Evolutionary conservation across 768 basidiomycete genomes (phyloP).

Genomic region (Boletus rubescentipes): DNA sequence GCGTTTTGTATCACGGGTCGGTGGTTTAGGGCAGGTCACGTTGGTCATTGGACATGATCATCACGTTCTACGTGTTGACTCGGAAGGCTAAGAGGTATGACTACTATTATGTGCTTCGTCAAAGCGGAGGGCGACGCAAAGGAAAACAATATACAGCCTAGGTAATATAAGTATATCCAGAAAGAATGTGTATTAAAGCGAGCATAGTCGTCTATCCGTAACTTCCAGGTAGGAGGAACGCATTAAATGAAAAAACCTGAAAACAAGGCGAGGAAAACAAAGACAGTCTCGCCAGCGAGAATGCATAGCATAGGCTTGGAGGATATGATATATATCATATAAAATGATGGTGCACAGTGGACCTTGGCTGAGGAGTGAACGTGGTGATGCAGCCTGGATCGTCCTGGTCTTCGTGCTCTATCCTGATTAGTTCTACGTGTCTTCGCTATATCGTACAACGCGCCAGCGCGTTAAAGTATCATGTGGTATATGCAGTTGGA

Average conservation of each 20-base stretch:
- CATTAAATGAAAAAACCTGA: neutral
- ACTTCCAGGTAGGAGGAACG: neutral
- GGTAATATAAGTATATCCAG: constrained; percentile 9
- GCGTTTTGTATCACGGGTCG: no score
- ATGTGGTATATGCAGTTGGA: neutral
- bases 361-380: neutral
- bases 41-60: neutral
- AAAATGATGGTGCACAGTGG: neutral
- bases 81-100: no score
- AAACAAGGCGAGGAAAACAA: neutral
- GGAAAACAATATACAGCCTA: neutral
- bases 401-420: neutral
- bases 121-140: neutral
- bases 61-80: neutral
- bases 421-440: neutral
- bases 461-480: constrained; percentile 12
- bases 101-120: neutral
- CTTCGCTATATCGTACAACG: constrained; percentile 24
- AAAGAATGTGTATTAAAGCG: constrained; percentile 27
- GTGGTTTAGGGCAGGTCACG: constrained; percentile 24
- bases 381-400: neutral
- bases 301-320: neutral
- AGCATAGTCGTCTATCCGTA: constrained; percentile 11
- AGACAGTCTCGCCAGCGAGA: constrained; percentile 6
- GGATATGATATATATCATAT: constrained; percentile 3